phyloP scores from a whole-genome alignment of 352 stramenopile species.

The Pythium phragmiticola region DNA sequence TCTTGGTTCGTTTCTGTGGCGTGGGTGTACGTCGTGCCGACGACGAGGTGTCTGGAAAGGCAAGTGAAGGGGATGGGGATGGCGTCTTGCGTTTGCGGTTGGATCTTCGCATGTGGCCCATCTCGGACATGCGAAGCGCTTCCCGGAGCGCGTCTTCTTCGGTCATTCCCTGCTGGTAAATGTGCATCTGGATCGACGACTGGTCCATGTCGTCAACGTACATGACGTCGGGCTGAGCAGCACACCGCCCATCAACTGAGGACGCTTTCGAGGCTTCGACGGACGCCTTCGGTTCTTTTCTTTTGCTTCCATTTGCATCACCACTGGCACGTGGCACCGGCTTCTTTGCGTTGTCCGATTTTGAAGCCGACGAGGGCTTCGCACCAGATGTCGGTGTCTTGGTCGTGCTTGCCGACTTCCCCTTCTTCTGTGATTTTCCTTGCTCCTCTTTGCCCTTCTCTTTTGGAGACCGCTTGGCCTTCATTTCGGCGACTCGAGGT shows the following conservation, averaged over 20 bases:
- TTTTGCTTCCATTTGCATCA: not conserved
- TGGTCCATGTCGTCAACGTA: slow-evolving; percentile 34
- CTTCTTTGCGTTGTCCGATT: not conserved
- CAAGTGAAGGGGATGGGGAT: not conserved
- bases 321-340: not conserved
- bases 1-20: slow-evolving; percentile 4
- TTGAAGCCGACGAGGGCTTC: not conserved
- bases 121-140: slow-evolving; percentile 55
- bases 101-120: slow-evolving; percentile 28
- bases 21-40: slow-evolving; percentile 3
- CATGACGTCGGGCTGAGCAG: slow-evolving; percentile 5
- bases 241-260: not conserved
- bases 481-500: not conserved
- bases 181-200: slow-evolving; percentile 40
- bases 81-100: slow-evolving; percentile 27
- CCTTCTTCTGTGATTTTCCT: not conserved
- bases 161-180: slow-evolving; percentile 69
- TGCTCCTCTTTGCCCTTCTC: not conserved
- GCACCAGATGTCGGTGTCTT: not conserved
- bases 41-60: not conserved
- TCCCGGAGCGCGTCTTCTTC: slow-evolving; percentile 69
- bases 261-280: not conserved
- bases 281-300: not conserved
- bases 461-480: not conserved
- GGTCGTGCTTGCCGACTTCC: not conserved